Evolutionary conservation across 148 eudicot species (phyloP), one percentile per base, ranked within the genome.

Genomic region (Vaccinium corymbosum): DNA sequence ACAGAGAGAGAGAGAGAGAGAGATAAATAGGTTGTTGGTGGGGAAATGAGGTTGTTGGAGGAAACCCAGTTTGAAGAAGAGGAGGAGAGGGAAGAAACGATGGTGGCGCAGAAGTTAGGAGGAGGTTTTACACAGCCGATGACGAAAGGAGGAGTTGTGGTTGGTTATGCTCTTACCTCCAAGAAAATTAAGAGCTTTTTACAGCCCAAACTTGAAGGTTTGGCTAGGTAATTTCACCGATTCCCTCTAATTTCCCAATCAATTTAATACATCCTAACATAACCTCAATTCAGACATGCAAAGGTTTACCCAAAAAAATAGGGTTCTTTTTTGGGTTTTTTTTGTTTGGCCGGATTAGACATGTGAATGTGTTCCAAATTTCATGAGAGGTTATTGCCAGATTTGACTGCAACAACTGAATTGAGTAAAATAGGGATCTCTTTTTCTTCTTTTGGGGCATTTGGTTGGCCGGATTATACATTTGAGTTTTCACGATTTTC

Each of bases 91-190:
- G 88, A 32, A 68, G 76, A 87, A 49, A 85, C 61, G 51, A 51
- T 29, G 52, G 86, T 56, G 79, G 49, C n/a, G 46, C 75, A 42
- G 20, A 62, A 48, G 76, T 57, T 79, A 72, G 87, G 85, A 29
- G 87, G 88, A 84, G 55, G 13, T 5, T 89, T 86, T 84, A 87
- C 86, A 4, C 80, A 73, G 56, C 87, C 88, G 73, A 68, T 84
- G 87, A 91, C 80, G 88, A 92, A 89, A 78, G 78, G 62, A 0
- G 87, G 62, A 0, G 87, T 95, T 0, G 95, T 95, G 17, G 98
- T 95, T 10, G 98, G 97, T 6, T 95, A 93, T 76, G 98, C 98
- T 85, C 98, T 95, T 80, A 95, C 98, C 10, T 90, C 94, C 9
- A 95, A 95, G 90, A 95, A 95, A 85, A 91, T 87, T 27, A 93